These are phyloP conservation scores for Setaria viridis DNA, from an alignment of 202 grass and related monocot genomes.

Conservation along the genomic window DNA sequence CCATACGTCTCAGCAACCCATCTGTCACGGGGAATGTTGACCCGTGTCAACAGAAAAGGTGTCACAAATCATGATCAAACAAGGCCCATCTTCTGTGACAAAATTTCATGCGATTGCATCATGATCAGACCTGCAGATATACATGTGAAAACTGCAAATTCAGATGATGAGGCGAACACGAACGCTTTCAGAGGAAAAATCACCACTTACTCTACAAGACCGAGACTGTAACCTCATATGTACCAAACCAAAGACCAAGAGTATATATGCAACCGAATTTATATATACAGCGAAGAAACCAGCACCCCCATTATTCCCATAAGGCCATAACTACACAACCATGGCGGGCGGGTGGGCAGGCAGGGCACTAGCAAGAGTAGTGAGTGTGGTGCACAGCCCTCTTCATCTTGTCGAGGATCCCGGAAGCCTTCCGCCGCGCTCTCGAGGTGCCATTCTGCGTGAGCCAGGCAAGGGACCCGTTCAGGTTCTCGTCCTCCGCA, in stretches of 20 bases:
- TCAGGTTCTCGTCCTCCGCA: conserved; percentile 56
- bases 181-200: not conserved
- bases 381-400: conserved; percentile 45
- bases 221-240: conserved; percentile 32
- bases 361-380: conserved; percentile 63
- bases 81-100: not conserved
- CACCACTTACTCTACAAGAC: not conserved
- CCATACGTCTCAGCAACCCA: conserved; percentile 5
- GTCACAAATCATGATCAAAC: not conserved
- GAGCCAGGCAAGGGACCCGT: conserved; percentile 58
- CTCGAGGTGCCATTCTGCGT: conserved; percentile 67
- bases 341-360: not conserved
- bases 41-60: not conserved
- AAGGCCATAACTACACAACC: conserved; percentile 41
- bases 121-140: not conserved
- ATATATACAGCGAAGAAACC: conserved; percentile 46
- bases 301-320: conserved; percentile 34
- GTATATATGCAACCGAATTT: conserved; percentile 45
- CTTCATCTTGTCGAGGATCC: conserved; percentile 70
- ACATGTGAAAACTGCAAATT: not conserved
- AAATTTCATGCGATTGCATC: not conserved
- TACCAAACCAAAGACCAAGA: conserved; percentile 44
- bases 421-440: conserved; percentile 62
- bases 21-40: not conserved
- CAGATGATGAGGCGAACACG: not conserved